Evolutionary conservation across 192 early-diverging fungal species (phyloP), one percentile per base, ranked within the genome.

Genomic region (Linnemannia schmuckeri): DNA sequence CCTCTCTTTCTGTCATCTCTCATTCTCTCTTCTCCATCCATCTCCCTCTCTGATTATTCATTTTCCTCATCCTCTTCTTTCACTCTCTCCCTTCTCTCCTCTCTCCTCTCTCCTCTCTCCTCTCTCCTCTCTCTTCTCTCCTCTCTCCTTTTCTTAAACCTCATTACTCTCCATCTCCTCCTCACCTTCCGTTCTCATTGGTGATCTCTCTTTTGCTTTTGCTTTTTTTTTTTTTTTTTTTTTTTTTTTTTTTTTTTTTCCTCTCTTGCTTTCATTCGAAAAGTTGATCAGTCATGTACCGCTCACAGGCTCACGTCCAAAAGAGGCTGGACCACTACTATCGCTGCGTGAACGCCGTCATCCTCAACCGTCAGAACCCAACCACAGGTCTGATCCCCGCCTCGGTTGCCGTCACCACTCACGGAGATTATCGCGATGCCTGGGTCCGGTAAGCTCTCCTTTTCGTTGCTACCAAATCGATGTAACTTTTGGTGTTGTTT

Each of bases 341-440:
- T 75, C 88, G 93, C 20, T 93, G 93, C 47, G 93, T 96, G 68
- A 91, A 92, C 27, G 83, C 92, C 40, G 95, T 95, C 57, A 97
- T 97, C 85, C 89, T 97, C 41, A 91, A 94, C 30, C 88, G 94
- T 20, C 96, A 97, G 87, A 95, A 96, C 81, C 92, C 95, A 8
- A 93, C 93, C 27, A 96, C 94, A 18, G 96, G 96, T 27, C 90
- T 97, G 89, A 96, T 97, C 73, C 96, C 96, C 12, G 96, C 96
- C 17, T 96, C 95, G 4, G 95, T 96, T 22, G 96, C 96, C 40
- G 93, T 97, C 33, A 97, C 96, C 13, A 94, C 92, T 3, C 96
- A 97, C 81, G 96, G 96, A 40, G 94, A 97, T 88, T 96, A 96
- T 81, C 89, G 93, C n/a, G 96, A 97, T 92, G 96, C 96, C 44